These are phyloP conservation scores for Thraustotheca clavata DNA, from an alignment of 352 stramenopile genomes.

Conservation along the genomic window DNA sequence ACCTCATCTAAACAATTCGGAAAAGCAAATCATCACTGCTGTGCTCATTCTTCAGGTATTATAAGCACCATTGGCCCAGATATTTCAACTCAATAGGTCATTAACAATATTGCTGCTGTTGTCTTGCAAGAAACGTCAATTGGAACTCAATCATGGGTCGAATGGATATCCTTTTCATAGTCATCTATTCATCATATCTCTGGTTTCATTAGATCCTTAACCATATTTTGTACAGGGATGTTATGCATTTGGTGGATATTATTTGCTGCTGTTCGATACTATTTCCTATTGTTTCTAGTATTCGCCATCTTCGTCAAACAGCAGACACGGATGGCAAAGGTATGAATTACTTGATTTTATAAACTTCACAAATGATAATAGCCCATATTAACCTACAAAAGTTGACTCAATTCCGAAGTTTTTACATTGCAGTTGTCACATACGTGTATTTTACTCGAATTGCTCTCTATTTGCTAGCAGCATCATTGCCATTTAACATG, in stretches of 20 bases:
- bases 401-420: constrained; percentile 93
- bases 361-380: not conserved
- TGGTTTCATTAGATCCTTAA: constrained; percentile 36
- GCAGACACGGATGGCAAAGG: constrained; percentile 85
- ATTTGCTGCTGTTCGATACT: constrained; percentile 95
- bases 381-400: constrained; percentile 83
- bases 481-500: constrained; percentile 87
- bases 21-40: constrained; percentile 92
- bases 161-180: constrained; percentile 28
- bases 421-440: constrained; percentile 95
- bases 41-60: constrained; percentile 89
- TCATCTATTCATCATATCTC: constrained; percentile 24
- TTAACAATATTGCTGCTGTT: constrained; percentile 94
- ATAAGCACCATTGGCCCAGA: not conserved
- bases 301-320: constrained; percentile 69
- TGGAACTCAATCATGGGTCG: constrained; percentile 58
- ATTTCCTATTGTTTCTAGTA: constrained; percentile 96
- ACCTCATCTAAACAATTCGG: constrained; percentile 87
- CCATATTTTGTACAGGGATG: constrained; percentile 69
- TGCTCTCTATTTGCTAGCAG: constrained; percentile 89
- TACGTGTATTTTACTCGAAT: constrained; percentile 99
- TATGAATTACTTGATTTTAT: not conserved
- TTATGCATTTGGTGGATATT: constrained; percentile 95
- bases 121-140: constrained; percentile 73
- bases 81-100: constrained; percentile 37